A percentile compares a stretch with the other conserved stretches of the same genome.
Evolutionary conservation across 78 protist genomes (phyloP).

Genomic region (Dictyostelium capitatum): DNA sequence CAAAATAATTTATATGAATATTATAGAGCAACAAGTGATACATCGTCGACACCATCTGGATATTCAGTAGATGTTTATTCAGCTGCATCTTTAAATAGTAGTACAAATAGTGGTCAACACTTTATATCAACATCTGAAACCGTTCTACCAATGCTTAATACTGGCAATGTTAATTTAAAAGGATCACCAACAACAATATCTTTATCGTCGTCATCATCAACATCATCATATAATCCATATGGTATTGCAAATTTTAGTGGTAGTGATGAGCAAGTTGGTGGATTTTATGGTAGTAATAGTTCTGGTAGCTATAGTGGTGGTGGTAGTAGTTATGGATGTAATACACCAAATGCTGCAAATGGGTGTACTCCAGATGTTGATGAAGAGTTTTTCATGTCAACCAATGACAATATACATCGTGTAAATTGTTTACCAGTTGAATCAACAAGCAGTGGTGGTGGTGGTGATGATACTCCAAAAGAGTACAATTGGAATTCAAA

Average conservation of each 20-base stretch:
- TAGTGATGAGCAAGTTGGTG: not conserved
- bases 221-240: conserved; percentile 15
- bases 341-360: too few relatives aligned
- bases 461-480: not conserved
- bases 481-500: conserved; percentile 47
- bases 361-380: not conserved
- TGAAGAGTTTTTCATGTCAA: conserved; percentile 11
- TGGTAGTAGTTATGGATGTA: not conserved
- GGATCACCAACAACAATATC: not conserved
- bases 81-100: not conserved
- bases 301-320: not conserved
- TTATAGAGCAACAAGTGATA: too few relatives aligned
- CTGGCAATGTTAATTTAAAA: not conserved
- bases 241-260: conserved; percentile 9
- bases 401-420: conserved; percentile 2
- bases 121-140: too few relatives aligned
- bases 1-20: too few relatives aligned
- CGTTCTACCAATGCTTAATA: not conserved
- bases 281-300: conserved; percentile 2
- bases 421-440: not conserved
- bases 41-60: too few relatives aligned
- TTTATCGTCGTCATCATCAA: too few relatives aligned
- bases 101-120: not conserved
- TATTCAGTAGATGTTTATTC: too few relatives aligned
- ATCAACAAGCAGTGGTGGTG: not conserved